Evolutionary conservation across 805 yeast genomes (phyloP).

Genomic region (Cyberlindnera xishuangbannaensis): DNA sequence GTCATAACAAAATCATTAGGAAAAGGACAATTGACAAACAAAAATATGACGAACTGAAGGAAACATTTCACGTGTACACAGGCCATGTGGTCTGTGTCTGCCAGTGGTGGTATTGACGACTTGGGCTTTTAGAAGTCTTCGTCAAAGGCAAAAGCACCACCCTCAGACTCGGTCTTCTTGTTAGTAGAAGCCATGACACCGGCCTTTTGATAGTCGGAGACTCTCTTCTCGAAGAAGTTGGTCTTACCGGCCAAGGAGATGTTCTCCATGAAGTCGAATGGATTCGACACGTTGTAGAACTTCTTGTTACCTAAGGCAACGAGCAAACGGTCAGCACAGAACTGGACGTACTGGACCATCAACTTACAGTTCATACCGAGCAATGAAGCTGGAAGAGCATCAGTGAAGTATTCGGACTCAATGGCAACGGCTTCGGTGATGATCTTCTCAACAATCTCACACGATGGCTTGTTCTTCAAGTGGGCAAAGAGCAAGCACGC

Average conservation of each 20-base stretch:
- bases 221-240: constrained; percentile 98
- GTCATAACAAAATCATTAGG: constrained; percentile 14
- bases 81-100: no score
- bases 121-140: constrained; percentile 96
- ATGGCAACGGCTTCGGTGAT: constrained; percentile 93
- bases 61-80: no score
- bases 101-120: no score
- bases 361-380: constrained; percentile 91
- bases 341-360: constrained; percentile 98
- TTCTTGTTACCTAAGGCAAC: constrained; percentile 89
- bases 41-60: no score
- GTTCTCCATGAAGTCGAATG: constrained; percentile 99
- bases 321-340: constrained; percentile 92
- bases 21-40: background rate
- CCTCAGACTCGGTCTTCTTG: constrained; percentile 40
- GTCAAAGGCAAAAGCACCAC: constrained; percentile 71
- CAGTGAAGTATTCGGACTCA: constrained; percentile 91
- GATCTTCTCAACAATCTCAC: constrained; percentile 72
- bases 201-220: constrained; percentile 97
- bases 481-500: constrained; percentile 95
- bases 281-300: constrained; percentile 81
- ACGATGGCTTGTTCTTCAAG: constrained; percentile 81
- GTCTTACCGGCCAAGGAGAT: constrained; percentile 98
- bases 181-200: constrained; percentile 87
- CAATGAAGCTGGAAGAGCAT: constrained; percentile 88